These are phyloP conservation scores for Cladosporium sp. DNA, from an alignment of 2,329 filamentous ascomycete species.

Conservation along the genomic window DNA sequence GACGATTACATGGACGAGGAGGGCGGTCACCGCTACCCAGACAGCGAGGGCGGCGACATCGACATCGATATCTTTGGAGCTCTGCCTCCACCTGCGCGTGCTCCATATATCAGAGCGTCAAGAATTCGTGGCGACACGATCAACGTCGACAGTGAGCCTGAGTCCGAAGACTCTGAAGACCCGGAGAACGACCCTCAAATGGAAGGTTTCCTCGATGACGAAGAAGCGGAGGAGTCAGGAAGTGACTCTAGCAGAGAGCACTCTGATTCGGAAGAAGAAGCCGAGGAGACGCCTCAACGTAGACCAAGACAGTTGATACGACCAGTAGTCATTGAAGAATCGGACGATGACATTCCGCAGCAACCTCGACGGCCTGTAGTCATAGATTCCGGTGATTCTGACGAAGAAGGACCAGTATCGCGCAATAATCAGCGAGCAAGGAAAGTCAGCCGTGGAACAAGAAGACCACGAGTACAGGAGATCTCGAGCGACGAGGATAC, in stretches of 20 bases:
- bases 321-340: slow-evolving; percentile 5
- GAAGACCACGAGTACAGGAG: slow-evolving; percentile 9
- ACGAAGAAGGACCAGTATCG: slow-evolving; percentile 17
- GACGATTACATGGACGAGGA: slow-evolving; percentile 17
- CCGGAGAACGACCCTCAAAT: slow-evolving; percentile 19
- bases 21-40: neutral
- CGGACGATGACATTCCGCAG: slow-evolving; percentile 3
- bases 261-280: slow-evolving; percentile 21
- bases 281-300: neutral
- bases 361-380: slow-evolving; percentile 10
- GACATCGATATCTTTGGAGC: slow-evolving; percentile 3
- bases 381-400: slow-evolving; percentile 13
- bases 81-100: neutral
- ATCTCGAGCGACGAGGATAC: slow-evolving; percentile 14
- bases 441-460: slow-evolving; percentile 7
- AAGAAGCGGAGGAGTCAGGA: slow-evolving; percentile 9
- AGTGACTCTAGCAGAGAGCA: slow-evolving; percentile 14
- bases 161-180: slow-evolving; percentile 8
- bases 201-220: slow-evolving; percentile 19
- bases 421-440: slow-evolving; percentile 13
- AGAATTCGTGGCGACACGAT: slow-evolving; percentile 6
- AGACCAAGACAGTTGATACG: neutral
- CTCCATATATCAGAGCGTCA: slow-evolving; percentile 8
- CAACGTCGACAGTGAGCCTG: slow-evolving; percentile 2
- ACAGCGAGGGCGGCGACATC: neutral